A percentile compares a stretch with the other conserved stretches of the same genome.
These are phyloP conservation scores for Cerioporus squamosus DNA, from an alignment of 1,284 basidiomycete species.

Conservation along the genomic window DNA sequence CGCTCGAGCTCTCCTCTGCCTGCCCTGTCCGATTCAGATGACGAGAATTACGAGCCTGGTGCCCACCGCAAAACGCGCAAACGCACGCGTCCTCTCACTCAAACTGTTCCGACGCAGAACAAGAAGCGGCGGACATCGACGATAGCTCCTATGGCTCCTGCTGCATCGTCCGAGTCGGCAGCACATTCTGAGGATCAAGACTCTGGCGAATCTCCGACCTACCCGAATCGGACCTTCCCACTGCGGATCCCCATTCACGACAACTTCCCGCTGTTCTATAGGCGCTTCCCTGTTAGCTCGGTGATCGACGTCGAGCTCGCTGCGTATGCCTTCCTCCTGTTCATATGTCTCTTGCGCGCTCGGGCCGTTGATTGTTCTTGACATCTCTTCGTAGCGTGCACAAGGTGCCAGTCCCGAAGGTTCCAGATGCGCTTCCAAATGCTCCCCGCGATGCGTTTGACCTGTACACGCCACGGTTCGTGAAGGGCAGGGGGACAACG, in stretches of 20 bases:
- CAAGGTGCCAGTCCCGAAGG: constrained; percentile 16
- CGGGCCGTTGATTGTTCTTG: background rate
- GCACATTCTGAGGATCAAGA: background rate
- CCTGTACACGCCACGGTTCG: constrained; percentile 79
- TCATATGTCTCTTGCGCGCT: background rate
- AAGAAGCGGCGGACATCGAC: constrained; percentile 4
- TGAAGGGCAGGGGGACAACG: constrained; percentile 66
- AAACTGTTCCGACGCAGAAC: background rate
- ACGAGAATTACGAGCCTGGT: constrained; percentile 19
- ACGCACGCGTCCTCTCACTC: background rate
- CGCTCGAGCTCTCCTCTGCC: constrained; percentile 4
- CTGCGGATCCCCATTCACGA: constrained; percentile 46
- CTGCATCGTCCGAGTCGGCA: background rate
- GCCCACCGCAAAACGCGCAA: constrained; percentile 8
- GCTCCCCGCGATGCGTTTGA: constrained; percentile 59
- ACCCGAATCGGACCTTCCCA: constrained; percentile 51
- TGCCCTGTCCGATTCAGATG: constrained; percentile 8
- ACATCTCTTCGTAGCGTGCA: constrained; percentile 1
- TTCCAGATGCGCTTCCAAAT: constrained; percentile 59
- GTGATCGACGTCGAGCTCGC: constrained; percentile 42
- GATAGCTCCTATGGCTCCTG: background rate
- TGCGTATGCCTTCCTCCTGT: constrained; percentile 27
- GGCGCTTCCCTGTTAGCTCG: constrained; percentile 65
- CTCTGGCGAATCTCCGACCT: background rate
- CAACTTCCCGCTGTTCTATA: constrained; percentile 62